Evolutionary conservation across 257 asterid genomes (phyloP), one percentile per base, ranked within the genome.

Genomic region (Plantago ovata): DNA sequence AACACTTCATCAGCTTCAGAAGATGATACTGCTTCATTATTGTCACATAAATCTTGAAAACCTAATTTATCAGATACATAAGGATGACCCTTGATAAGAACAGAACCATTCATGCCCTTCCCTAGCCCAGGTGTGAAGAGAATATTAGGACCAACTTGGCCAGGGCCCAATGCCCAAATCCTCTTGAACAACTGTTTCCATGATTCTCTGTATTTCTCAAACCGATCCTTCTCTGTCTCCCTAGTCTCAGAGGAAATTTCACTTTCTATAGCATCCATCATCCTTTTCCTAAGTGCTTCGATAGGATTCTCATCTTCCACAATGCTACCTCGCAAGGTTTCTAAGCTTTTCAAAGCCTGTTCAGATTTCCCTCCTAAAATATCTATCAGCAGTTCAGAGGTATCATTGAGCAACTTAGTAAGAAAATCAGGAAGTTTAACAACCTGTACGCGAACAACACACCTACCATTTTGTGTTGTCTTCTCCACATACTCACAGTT

Each of bases 131-230:
- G 94, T 59, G 81, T 73, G 51, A 91, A 74, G 65, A 91, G 86
- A 73, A 91, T 70, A 69, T 91, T 91, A 7, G 95, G 96, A 71
- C 98, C 98, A 46, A 85, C 82, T 67, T 87, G 95, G 48, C 83
- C 68, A 51, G 95, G 98, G 21, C 98, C 98, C 62, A 91, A 75
- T 13, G 98, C 95, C 98, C 98, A 91, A 48, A 91, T 85, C 75
- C 96, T 83, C 66, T 64, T 80, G 13, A 87, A 76, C 61, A 78
- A 23, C 9, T 72, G 77, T 47, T 73, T 82, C 95, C 98, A 91
- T 51, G 47, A 52, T 18, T 24, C 53, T 66, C 74, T 71, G 48
- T 56, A 81, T 68, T 80, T 91, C 58, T 85, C 95, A 6, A 69
- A 58, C 49, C 79, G 76, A 18, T 91, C 96, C 52, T 51, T 70